A percentile compares a stretch with the other conserved stretches of the same genome.
phyloP scores from a whole-genome alignment of 371 early-diverging fungal genomes.

The Haplosporangium sp. region DNA sequence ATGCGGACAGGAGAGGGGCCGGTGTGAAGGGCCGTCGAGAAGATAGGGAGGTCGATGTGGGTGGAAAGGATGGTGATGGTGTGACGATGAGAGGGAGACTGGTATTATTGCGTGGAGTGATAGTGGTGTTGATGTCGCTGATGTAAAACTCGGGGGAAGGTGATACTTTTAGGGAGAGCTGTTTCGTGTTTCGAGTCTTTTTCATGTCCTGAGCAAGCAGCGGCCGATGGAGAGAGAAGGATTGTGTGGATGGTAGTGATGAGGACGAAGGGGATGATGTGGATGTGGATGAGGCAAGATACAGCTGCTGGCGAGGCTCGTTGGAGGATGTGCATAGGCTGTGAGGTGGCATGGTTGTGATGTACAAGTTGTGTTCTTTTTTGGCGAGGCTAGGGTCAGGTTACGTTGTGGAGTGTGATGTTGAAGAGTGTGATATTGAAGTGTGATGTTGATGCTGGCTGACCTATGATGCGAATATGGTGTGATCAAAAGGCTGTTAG shows the following conservation, averaged over 20 bases:
- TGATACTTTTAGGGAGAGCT: slow-evolving; percentile 50
- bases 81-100: slow-evolving; percentile 19
- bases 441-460: no score
- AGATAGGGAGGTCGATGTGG: slow-evolving; percentile 21
- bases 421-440: neutral
- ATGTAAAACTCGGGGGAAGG: slow-evolving; percentile 12
- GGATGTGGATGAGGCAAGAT: slow-evolving; percentile 10
- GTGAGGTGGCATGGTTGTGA: slow-evolving; percentile 25
- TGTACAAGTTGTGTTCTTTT: slow-evolving; percentile 1
- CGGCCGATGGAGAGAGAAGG: slow-evolving; percentile 41
- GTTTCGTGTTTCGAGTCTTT: slow-evolving; percentile 49
- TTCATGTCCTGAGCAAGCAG: slow-evolving; percentile 23
- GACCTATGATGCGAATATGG: neutral
- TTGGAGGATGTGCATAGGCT: slow-evolving; percentile 22
- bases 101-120: neutral
- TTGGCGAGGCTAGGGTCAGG: no score
- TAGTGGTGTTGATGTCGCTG: neutral
- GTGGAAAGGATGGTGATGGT: slow-evolving; percentile 25
- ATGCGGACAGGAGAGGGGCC: slow-evolving; percentile 24
- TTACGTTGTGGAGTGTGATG: neutral
- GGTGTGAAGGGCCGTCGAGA: slow-evolving; percentile 42
- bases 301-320: slow-evolving; percentile 10
- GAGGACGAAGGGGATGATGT: slow-evolving; percentile 2
- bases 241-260: slow-evolving; percentile 7
- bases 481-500: neutral